A percentile compares a stretch with the other conserved stretches of the same genome.
Conservation (phyloP, 2,329 filamentous ascomycete species). For the Madurella mycetomatis region DNA sequence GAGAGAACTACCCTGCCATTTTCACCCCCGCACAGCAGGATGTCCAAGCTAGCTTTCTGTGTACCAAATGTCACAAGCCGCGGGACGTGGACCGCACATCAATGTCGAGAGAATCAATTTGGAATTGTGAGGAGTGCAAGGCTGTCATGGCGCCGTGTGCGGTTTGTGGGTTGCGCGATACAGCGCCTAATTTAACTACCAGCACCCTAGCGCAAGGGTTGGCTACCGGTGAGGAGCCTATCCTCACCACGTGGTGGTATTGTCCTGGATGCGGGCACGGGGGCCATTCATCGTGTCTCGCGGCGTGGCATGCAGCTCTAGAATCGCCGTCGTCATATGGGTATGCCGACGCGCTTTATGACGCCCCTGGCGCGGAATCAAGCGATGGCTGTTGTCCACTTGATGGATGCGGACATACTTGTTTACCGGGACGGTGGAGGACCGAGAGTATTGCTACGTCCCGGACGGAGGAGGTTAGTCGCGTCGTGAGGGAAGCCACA, state of each 20-base stretch:
- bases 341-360: constrained; percentile 5
- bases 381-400: constrained; percentile 58
- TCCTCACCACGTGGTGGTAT: constrained; percentile 55
- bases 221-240: constrained; percentile 16
- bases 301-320: constrained; percentile 51
- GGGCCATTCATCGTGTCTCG: constrained; percentile 56
- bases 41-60: constrained; percentile 51
- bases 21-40: constrained; percentile 52
- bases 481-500: constrained; percentile 40
- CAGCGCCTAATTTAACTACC: constrained; percentile 36
- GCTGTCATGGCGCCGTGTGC: constrained; percentile 53
- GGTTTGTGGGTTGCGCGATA: constrained; percentile 53
- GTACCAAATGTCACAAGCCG: constrained; percentile 53
- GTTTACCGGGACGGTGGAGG: constrained; percentile 54
- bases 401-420: constrained; percentile 62
- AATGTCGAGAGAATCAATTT: constrained; percentile 43
- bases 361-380: constrained; percentile 31
- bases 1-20: constrained; percentile 50
- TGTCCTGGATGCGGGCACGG: constrained; percentile 60
- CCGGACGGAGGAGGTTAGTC: constrained; percentile 49
- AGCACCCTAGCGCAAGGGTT: background rate
- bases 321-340: constrained; percentile 13
- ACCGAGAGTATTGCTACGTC: constrained; percentile 40
- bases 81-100: constrained; percentile 47
- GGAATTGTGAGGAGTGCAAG: constrained; percentile 54